phyloP scores from a whole-genome alignment of 2,329 filamentous ascomycete genomes.

The Eutypa lata region DNA sequence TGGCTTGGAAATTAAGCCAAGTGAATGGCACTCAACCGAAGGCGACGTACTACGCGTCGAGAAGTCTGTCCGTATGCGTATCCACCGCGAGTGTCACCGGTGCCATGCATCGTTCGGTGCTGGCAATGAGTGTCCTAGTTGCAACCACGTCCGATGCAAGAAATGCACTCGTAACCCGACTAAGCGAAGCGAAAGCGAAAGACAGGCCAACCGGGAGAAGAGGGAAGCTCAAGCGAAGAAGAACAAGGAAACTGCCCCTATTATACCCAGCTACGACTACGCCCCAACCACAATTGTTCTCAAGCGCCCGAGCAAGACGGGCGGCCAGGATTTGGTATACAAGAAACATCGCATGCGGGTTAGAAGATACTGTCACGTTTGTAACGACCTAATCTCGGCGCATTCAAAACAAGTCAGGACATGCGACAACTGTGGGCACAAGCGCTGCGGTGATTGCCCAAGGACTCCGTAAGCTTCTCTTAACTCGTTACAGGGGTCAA shows the following conservation, averaged over 20 bases:
- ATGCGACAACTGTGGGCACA: slow-evolving; percentile 68
- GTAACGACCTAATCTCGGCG: slow-evolving; percentile 58
- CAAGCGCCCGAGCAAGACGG: slow-evolving; percentile 62
- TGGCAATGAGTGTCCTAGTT: slow-evolving; percentile 71
- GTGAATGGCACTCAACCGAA: slow-evolving; percentile 49
- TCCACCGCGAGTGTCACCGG: slow-evolving; percentile 76
- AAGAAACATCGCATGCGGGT: slow-evolving; percentile 71
- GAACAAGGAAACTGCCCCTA: slow-evolving; percentile 54
- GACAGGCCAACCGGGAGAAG: slow-evolving; percentile 49
- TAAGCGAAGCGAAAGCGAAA: slow-evolving; percentile 57
- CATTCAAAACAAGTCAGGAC: slow-evolving; percentile 47
- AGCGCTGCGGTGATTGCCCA: slow-evolving; percentile 76
- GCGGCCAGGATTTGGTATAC: slow-evolving; percentile 68
- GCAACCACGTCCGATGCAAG: slow-evolving; percentile 77
- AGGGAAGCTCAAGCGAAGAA: slow-evolving; percentile 50
- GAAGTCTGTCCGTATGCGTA: slow-evolving; percentile 74
- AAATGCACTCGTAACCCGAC: slow-evolving; percentile 74
- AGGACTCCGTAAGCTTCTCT: slow-evolving; percentile 67
- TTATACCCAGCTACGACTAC: slow-evolving; percentile 49
- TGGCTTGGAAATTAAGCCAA: slow-evolving; percentile 53
- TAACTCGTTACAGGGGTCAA: not conserved
- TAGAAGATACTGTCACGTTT: slow-evolving; percentile 73
- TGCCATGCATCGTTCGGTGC: slow-evolving; percentile 73
- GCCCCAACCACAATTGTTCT: slow-evolving; percentile 51
- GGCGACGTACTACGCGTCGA: slow-evolving; percentile 63